Evolutionary conservation across 257 asterid genomes (phyloP), one percentile per base, ranked within the genome.

Genomic region (Nicotiana knightiana): DNA sequence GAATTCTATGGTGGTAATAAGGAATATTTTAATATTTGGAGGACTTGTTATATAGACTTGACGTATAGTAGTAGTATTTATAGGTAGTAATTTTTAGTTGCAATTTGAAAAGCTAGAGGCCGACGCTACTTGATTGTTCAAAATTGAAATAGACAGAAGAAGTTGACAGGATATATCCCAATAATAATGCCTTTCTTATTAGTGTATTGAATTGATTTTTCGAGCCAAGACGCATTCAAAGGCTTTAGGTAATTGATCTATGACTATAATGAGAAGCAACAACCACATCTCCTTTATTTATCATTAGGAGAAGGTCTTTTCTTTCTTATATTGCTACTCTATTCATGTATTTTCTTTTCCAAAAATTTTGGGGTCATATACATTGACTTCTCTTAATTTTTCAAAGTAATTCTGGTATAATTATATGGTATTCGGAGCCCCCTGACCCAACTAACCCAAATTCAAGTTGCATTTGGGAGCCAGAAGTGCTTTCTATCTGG

Each of bases 261-360:
- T 73, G 43, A 73, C 62, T 48, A 26, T 73, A 73, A 73, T 73
- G 79, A 73, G 43, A 73, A 73, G 32, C 79, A 73, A 73, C 79
- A 63, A 63, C 68, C 68, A 28, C 68, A 28, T 39, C 58, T 71
- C 54, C 78, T 21, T 71, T 71, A 21, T 43, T 43, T 11, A 6
- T 46, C 15, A 11, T 5, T 46, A 24, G 2, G n/a, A 24, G 3
- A 46, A 43, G 3, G 61, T 46, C 0, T 46, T 71, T 39, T 39
- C 78, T 43, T 43, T 43, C 5, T 39, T 11, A 18, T 9, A 35
- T 67, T 57, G 6, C 63, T 17, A 57, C 10, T 57, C 63, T 67
- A 32, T 37, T 18, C 55, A 67, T 67, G 55, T 67, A 26, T 35
- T 37, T 67, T 0, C 21, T 9, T 37, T 18, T 8, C 37, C 2